phyloP scores from a whole-genome alignment of 2,329 filamentous ascomycete species.

The Penicillium thymicola region DNA sequence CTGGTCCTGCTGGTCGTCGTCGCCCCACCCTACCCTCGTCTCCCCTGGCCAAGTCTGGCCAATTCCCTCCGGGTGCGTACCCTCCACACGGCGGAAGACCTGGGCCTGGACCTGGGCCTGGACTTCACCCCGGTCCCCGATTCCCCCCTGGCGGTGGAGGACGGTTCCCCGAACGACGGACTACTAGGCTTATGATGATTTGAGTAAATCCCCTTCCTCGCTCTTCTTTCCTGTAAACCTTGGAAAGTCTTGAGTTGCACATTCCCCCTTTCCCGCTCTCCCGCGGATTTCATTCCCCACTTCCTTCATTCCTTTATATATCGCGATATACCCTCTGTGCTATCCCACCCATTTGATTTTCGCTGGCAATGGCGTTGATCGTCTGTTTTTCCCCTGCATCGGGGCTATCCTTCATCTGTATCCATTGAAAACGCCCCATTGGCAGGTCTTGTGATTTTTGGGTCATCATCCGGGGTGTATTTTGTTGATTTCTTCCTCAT shows the following conservation, averaged over 20 bases:
- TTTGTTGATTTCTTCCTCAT: constrained; percentile 6
- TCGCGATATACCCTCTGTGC: constrained; percentile 24
- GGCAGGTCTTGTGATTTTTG: neutral
- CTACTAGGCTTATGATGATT: constrained; percentile 50
- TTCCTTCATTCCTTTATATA: constrained; percentile 17
- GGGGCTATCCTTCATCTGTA: constrained; percentile 6
- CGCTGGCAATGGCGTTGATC: constrained; percentile 16
- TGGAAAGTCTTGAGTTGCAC: neutral
- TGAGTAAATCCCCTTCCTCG: constrained; percentile 24
- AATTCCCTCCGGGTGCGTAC: constrained; percentile 28
- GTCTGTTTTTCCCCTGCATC: constrained; percentile 2
- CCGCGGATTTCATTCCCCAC: neutral
- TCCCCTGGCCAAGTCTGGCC: constrained; percentile 30
- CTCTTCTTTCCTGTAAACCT: neutral
- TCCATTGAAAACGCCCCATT: neutral
- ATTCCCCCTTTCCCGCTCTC: neutral
- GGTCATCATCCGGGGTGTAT: constrained; percentile 1
- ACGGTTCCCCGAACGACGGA: constrained; percentile 49
- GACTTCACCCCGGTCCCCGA: constrained; percentile 20
- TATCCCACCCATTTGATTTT: constrained; percentile 9
- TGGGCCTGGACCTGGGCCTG: constrained; percentile 9
- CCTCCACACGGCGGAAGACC: constrained; percentile 8
- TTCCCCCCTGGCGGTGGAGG: constrained; percentile 31
- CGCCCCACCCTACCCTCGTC: constrained; percentile 34
- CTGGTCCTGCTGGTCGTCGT: constrained; percentile 29